A percentile compares a stretch with the other conserved stretches of the same genome.
These are phyloP conservation scores for Sporothrix inflata DNA, from an alignment of 2,329 filamentous ascomycete genomes.

Conservation along the genomic window DNA sequence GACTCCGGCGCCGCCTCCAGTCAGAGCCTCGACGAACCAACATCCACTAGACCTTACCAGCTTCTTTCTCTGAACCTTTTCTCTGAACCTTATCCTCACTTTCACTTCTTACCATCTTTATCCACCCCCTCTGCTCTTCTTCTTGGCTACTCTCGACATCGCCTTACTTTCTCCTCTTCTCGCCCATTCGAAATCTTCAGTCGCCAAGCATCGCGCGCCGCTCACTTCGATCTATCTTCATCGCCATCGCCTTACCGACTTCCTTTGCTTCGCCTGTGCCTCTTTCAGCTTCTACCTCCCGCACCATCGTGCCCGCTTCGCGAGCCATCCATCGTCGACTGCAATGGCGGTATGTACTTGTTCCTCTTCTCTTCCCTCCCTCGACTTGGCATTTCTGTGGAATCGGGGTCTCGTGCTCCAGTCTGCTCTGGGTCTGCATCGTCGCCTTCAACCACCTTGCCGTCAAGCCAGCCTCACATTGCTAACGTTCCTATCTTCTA, in stretches of 20 bases:
- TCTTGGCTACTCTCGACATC: constrained; percentile 1
- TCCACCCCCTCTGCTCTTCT: background rate
- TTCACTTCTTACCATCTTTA: background rate
- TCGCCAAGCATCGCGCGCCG: background rate
- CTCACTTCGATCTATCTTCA: background rate
- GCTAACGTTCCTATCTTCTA: background rate
- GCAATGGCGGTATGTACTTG: constrained; percentile 15
- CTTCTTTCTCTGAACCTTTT: background rate
- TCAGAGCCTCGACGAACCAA: background rate
- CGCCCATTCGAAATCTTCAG: constrained; percentile 1
- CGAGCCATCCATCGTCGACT: background rate
- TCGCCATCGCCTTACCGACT: background rate
- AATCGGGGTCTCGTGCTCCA: background rate
- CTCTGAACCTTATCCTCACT: background rate
- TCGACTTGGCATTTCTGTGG: background rate
- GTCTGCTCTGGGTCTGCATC: background rate
- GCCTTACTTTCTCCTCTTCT: background rate
- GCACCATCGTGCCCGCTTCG: background rate
- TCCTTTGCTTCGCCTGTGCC: background rate
- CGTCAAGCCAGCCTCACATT: background rate
- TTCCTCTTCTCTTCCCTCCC: background rate
- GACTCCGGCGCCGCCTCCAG: background rate
- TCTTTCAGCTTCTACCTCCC: background rate
- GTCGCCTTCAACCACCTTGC: background rate
- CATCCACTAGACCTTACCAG: background rate